Base-by-base conservation (phyloP, 179 eudicot species). In the Carnegiea gigantea region DNA sequence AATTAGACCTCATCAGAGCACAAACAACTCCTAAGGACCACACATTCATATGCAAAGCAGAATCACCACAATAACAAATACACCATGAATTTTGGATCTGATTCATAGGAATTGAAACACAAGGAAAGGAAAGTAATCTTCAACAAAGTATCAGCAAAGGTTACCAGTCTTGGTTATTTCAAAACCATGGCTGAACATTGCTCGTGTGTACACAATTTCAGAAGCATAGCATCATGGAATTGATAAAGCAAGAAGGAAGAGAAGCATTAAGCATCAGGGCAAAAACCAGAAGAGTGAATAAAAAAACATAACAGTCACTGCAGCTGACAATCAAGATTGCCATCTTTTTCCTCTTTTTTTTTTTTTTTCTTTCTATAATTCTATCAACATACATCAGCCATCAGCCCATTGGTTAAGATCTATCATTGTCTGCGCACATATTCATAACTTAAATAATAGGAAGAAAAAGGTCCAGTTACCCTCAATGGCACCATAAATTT, bases 101-200 rank as follows among this genome's bases (percentile, higher is more conserved):
- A 65, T 24, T 70, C 28, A 78, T 44, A 48, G n/a, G 70, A 40
- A 26, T 49, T 17, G 4, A 62, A 44, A 51, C 51, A 40, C n/a
- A 36, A 71, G 75, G 36, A 33, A 71, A 71, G 17, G 46, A 72
- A 49, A 65, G 62, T 38, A 78, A 26, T 48, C 38, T 48, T 51
- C 64, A 5, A 26, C 21, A 15, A 20, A 13, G 20, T 2, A 21
- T 70, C 11, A 33, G 33, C 24, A 33, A 78, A 38, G 6, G 17
- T 23, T 21, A 17, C 26, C 24, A 46, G 18, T 40, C 43, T 18
- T 67, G 51, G 73, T 48, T 28, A 26, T 5, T 54, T 24, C 13
- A 17, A 68, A 78, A 28, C 72, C 24, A 44, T 2, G 48, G 28
- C 59, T 46, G 75, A 9, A 11, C 9, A 18, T 28, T 17, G 38